A percentile compares a stretch with the other conserved stretches of the same genome.
Conservation (phyloP, 2,329 filamentous ascomycete species). For the Colletotrichum lindemuthianum region DNA sequence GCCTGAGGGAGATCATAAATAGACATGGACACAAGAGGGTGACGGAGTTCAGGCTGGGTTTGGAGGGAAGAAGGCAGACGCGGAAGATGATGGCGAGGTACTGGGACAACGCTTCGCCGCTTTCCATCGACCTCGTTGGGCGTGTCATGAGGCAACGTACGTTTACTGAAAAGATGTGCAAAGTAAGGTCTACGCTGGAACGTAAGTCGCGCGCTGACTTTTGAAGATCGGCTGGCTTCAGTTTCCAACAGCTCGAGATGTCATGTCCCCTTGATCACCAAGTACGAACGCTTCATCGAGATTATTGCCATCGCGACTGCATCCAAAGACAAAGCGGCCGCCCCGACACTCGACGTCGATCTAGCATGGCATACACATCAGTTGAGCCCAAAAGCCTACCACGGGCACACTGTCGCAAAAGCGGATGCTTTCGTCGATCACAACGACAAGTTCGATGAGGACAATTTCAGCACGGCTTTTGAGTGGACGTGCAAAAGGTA, state of each 20-base stretch:
- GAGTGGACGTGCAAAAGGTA: slow-evolving; percentile 76
- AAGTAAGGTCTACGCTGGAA: slow-evolving; percentile 6
- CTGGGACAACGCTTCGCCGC: slow-evolving; percentile 51
- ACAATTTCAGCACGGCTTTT: slow-evolving; percentile 69
- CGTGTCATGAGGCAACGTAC: slow-evolving; percentile 54
- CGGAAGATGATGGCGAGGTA: slow-evolving; percentile 54
- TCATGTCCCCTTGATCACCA: slow-evolving; percentile 67
- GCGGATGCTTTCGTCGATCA: slow-evolving; percentile 75
- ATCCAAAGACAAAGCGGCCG: slow-evolving; percentile 52
- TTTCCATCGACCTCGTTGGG: slow-evolving; percentile 51
- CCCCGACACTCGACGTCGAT: slow-evolving; percentile 76
- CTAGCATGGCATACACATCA: slow-evolving; percentile 82
- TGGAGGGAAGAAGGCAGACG: slow-evolving; percentile 44
- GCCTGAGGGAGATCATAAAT: slow-evolving; percentile 24
- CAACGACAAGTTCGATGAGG: slow-evolving; percentile 83
- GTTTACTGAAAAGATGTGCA: slow-evolving; percentile 48
- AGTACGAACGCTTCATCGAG: slow-evolving; percentile 68
- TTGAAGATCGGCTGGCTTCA: slow-evolving; percentile 74
- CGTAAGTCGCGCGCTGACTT: background rate
- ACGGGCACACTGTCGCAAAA: slow-evolving; percentile 57
- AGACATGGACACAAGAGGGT: slow-evolving; percentile 18
- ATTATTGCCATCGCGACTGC: slow-evolving; percentile 60
- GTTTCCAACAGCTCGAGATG: slow-evolving; percentile 67
- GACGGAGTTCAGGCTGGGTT: slow-evolving; percentile 22
- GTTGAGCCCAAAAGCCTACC: slow-evolving; percentile 70